phyloP scores from a whole-genome alignment of 306 rosid genomes.

The Inga laurina region DNA sequence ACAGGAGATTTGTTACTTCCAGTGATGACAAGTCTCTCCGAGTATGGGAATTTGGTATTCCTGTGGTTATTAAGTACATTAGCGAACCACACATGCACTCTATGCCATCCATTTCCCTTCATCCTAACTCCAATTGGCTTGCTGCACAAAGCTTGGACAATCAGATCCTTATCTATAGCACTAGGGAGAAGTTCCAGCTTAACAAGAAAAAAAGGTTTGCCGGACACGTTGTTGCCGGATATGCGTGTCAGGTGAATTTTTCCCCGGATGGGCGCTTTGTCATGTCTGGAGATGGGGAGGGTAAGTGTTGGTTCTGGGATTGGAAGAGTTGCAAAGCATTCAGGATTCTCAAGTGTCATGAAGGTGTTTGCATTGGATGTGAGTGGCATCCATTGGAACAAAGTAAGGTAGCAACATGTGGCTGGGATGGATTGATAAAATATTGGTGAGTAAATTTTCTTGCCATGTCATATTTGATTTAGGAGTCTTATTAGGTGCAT shows the following conservation, averaged over 20 bases:
- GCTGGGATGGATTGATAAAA: conserved; percentile 97
- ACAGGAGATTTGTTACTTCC: conserved; percentile 93
- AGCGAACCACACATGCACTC: conserved; percentile 99
- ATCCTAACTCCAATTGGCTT: conserved; percentile 91
- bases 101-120: conserved; percentile 93
- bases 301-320: conserved; percentile 99
- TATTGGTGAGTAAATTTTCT: conserved; percentile 72
- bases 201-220: conserved; percentile 98
- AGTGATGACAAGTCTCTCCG: conserved; percentile 96
- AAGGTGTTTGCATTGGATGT: conserved; percentile 88
- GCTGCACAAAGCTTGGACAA: conserved; percentile 99
- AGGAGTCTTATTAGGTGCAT: conserved; percentile 6
- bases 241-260: conserved; percentile 93
- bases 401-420: conserved; percentile 97
- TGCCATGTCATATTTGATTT: conserved; percentile 3
- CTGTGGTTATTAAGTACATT: conserved; percentile 94
- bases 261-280: conserved; percentile 89
- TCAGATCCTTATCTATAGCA: conserved; percentile 91
- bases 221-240: conserved; percentile 58
- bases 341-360: conserved; percentile 92
- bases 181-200: conserved; percentile 97
- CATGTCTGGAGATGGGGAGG: conserved; percentile 95
- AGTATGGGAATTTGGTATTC: conserved; percentile 97
- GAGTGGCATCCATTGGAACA: conserved; percentile 97
- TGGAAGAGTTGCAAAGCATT: conserved; percentile 99